A percentile compares a stretch with the other conserved stretches of the same genome.
phyloP scores from a whole-genome alignment of 495 filamentous ascomycete species.

The Penicillium argentinense region DNA sequence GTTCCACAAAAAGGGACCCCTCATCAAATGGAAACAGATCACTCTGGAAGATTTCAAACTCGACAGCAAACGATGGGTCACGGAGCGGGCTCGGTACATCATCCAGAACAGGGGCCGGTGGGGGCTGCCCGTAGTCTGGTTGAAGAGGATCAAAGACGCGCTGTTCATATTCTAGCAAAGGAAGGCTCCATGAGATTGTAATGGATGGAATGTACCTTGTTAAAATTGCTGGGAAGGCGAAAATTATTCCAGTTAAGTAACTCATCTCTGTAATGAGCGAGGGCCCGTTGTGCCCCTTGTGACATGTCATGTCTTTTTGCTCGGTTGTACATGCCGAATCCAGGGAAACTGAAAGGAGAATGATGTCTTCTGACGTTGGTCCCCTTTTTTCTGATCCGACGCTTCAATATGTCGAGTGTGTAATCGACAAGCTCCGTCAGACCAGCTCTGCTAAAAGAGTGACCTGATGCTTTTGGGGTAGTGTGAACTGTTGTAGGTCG shows the following conservation, averaged over 20 bases:
- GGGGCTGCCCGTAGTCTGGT: not conserved
- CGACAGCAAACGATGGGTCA: slow-evolving; percentile 15
- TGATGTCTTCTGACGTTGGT: slow-evolving; percentile 29
- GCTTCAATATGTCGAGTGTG: slow-evolving; percentile 24
- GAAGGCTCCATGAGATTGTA: too few species aligned
- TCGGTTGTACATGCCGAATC: slow-evolving; percentile 18
- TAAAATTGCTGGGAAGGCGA: too few species aligned
- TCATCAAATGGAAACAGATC: slow-evolving; percentile 27
- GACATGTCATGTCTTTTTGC: slow-evolving; percentile 18
- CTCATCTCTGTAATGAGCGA: slow-evolving; percentile 21
- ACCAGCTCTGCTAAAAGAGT: slow-evolving; percentile 17
- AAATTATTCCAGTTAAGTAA: too few species aligned
- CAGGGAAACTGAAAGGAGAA: slow-evolving; percentile 25
- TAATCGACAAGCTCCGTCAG: slow-evolving; percentile 20
- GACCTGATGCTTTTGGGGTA: not conserved
- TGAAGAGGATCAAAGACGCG: too few species aligned
- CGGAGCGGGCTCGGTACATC: too few species aligned
- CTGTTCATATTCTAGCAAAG: too few species aligned
- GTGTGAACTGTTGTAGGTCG: too few species aligned
- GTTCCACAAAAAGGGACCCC: slow-evolving; percentile 21
- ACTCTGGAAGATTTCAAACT: slow-evolving; percentile 22
- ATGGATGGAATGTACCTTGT: too few species aligned
- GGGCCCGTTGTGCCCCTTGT: slow-evolving; percentile 21
- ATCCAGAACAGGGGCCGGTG: too few species aligned
- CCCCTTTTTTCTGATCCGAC: slow-evolving; percentile 17